Conservation (phyloP, 208 protist genomes). For the Leishmania mexicana region DNA sequence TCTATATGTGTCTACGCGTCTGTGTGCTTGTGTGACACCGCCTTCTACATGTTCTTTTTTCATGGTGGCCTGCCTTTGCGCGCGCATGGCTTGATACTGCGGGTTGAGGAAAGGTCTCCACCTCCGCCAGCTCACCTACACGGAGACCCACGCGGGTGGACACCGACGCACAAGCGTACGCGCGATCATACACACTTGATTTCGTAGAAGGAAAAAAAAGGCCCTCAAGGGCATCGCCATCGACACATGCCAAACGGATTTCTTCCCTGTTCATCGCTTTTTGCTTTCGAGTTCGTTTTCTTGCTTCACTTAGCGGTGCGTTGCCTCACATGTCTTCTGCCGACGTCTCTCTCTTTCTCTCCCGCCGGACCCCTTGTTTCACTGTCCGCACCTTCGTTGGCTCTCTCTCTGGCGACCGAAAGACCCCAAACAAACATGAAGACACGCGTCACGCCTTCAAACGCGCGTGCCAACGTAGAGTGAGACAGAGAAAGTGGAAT, state of each 20-base stretch:
- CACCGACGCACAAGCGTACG: background rate
- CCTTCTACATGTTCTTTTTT: background rate
- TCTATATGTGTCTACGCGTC: conserved; percentile 1
- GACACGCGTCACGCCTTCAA: background rate
- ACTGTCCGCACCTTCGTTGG: background rate
- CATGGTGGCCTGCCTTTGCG: background rate
- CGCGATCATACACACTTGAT: background rate
- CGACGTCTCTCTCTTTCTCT: background rate
- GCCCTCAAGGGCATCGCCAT: background rate
- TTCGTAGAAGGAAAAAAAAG: background rate
- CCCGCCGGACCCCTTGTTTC: background rate
- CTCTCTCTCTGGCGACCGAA: background rate
- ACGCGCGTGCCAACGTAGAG: background rate
- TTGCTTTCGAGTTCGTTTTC: background rate
- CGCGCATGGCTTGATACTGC: background rate
- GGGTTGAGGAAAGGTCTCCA: background rate
- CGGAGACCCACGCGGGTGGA: background rate
- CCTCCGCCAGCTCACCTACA: background rate
- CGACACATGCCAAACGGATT: background rate
- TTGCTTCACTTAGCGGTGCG: background rate
- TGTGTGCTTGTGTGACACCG: background rate
- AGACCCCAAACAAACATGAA: background rate
- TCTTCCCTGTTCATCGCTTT: background rate
- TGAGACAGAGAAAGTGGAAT: background rate
- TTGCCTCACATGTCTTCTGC: background rate